Base-by-base conservation (phyloP, 495 filamentous ascomycete genomes). In the Trichocladium antarcticum region DNA sequence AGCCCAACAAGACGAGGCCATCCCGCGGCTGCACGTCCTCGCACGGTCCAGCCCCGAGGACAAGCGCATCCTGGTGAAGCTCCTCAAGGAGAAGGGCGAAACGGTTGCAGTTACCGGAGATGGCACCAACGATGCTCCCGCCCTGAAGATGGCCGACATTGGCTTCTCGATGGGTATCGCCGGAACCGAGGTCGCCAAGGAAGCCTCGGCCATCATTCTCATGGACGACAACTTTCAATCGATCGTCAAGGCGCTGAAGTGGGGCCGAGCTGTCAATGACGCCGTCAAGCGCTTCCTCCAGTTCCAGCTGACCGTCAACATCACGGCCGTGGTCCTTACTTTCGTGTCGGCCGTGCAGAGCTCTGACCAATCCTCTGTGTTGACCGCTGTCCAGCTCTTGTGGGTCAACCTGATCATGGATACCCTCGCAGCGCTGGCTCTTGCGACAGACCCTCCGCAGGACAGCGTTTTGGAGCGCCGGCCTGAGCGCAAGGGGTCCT, bases 351-450 rank as follows among this genome's bases (percentile, higher is more conserved):
- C 87, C 21, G 80, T 92, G n/a, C 78, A 81, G 22, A 85, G 75
- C 55, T 59, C 58, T 5, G 65, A 78, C 6, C 79, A 81, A 57
- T 63, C 73, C 24, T 84, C 85, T 39, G 87, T 93, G 39, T 69
- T 94, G 28, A 90, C 76, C 5, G 86, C 87, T 7, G 87, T 94
- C 15, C 87, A 94, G 68, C 73, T 94, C 20, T 74, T 94, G 14
- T 94, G 87, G 87, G 84, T 94, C 53, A 94, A 94, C 55, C 71
- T 94, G 51, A 93, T 94, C 63, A 94, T 94, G 88, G 87, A 94
- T 55, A 92, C 87, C 0, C 86, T 94, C 52, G 87, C 87, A 21
- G 87, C 87, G 14, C 71, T 94, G 12, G 87, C 87, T 22, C 72
- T 94, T 38, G 88, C 87, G 10, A 94, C 87, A 6, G 87, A 94